Percentiles rank a stretch among this genome's conserved stretches.
Evolutionary conservation across 345 rosid species (phyloP).

Genomic region (Bretschneidera sinensis): DNA sequence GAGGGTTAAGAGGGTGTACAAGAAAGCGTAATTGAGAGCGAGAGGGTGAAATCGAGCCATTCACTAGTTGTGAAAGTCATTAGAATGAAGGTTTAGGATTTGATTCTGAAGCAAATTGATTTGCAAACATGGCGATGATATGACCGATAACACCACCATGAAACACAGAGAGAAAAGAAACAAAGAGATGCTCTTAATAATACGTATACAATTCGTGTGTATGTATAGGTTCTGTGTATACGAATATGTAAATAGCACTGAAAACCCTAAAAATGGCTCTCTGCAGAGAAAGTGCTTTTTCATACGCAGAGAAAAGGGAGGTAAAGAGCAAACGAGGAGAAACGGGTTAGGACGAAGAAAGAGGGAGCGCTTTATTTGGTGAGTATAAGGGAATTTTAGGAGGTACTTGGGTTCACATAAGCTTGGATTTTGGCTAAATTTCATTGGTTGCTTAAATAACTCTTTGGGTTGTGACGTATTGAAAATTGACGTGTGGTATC

Average conservation of each 20-base stretch:
- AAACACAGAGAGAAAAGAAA: background rate
- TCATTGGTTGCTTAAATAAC: background rate
- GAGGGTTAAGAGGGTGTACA: constrained; percentile 27
- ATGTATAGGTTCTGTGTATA: background rate
- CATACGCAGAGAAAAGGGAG: constrained; percentile 22
- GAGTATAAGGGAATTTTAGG: background rate
- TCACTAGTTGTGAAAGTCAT: constrained; percentile 47
- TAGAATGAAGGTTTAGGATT: constrained; percentile 37
- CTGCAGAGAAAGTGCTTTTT: constrained; percentile 21
- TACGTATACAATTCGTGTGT: background rate
- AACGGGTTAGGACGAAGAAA: constrained; percentile 33
- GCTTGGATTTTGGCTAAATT: background rate
- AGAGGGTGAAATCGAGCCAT: constrained; percentile 54
- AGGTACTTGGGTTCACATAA: constrained; percentile 18
- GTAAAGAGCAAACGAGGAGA: too few relatives aligned
- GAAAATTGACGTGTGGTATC: background rate
- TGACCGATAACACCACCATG: constrained; percentile 24
- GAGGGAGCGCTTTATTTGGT: constrained; percentile 14
- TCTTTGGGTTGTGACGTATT: background rate
- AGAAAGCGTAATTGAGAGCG: constrained; percentile 20
- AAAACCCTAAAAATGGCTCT: constrained; percentile 38
- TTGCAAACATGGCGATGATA: constrained; percentile 19
- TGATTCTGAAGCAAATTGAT: constrained; percentile 26
- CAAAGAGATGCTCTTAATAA: too few relatives aligned
- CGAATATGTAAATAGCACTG: constrained; percentile 1